Base-by-base conservation (phyloP, 148 eudicot species). In the Pharnaceum exiguum region DNA sequence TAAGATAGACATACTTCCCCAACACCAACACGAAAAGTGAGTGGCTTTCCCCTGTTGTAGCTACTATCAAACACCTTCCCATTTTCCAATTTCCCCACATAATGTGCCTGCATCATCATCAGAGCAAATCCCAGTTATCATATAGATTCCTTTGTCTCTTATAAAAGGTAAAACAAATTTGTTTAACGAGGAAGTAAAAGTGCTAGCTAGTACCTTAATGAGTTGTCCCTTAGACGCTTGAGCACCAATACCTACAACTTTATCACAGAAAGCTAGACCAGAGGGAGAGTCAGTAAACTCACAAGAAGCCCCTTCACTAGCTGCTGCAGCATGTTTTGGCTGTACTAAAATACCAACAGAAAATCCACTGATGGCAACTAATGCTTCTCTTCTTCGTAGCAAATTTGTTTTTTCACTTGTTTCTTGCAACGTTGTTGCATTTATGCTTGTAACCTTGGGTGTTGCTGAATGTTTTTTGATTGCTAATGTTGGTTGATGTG, bases 31-130 rank as follows among this genome's bases (percentile, higher is more conserved):
- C 86, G 95, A 65, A 90, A 90, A 7, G 95, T 72, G 27, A 90
- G 89, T 55, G 97, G 95, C 75, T 87, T 86, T 48, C 97, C 95
- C 4, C 93, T 78, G 42, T 78, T 80, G 59, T 90, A 87, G 79
- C 93, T 87, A 82, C 87, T 90, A 50, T 90, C 95, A 18, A 90
- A 90, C 9, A 90, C 93, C 60, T 67, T 82, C 18, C 95, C 97
- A 50, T 73, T 72, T 62, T 84, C 89, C 67, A 90, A 51, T 60
- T 79, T 90, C 58, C 97, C 97, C 1, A 74, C 70, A 54, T 90
- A 90, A 79, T 87, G 97, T 5, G 95, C 95, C 97, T 90, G 63
- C 55, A 23, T 10, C 5, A 10, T 46, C 43, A 57, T 24, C 18
- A 5, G 5, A 27, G n/a, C 10, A 42, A 46, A 45, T 26, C 3